Evolutionary conservation across 2,329 filamentous ascomycete species (phyloP).

Genomic region (Hymenoscyphus infarciens): DNA sequence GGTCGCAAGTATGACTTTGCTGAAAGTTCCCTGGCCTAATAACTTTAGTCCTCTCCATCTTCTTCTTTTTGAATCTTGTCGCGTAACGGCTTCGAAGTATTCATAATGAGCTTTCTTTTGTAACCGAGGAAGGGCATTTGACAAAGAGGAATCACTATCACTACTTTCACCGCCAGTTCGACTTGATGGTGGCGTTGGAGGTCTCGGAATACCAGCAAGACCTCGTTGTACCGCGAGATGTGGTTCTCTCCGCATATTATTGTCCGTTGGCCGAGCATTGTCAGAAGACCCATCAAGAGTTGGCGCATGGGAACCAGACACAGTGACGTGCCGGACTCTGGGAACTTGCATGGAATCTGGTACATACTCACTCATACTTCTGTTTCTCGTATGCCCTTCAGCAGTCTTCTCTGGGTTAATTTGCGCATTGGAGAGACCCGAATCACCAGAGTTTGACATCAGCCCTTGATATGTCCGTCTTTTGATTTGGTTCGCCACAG

Average conservation of each 20-base stretch:
- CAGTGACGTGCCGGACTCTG: constrained; percentile 66
- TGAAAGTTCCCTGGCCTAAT: constrained; percentile 92
- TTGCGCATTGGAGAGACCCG: constrained; percentile 20
- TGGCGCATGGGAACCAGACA: constrained; percentile 58
- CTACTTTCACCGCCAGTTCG: constrained; percentile 58
- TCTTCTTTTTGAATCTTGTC: constrained; percentile 65
- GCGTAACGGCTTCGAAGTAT: constrained; percentile 66
- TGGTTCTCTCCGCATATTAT: constrained; percentile 68
- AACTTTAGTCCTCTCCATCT: constrained; percentile 76
- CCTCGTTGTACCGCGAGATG: constrained; percentile 78
- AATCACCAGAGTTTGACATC: constrained; percentile 23
- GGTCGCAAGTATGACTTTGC: constrained; percentile 86
- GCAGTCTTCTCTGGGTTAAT: constrained; percentile 29
- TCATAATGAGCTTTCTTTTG: constrained; percentile 47
- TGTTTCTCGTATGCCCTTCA: constrained; percentile 60
- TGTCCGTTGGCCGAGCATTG: constrained; percentile 42
- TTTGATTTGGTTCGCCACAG: constrained; percentile 51
- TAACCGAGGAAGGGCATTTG: constrained; percentile 35
- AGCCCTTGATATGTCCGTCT: constrained; percentile 55
- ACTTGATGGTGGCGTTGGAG: constrained; percentile 79
- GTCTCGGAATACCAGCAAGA: constrained; percentile 58
- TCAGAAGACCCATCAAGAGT: constrained; percentile 42
- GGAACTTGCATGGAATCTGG: constrained; percentile 67
- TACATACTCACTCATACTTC: constrained; percentile 85
- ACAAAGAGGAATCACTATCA: constrained; percentile 46